Conservation (phyloP, 169 alveolate species). For the Cryptosporidium andersoni region DNA sequence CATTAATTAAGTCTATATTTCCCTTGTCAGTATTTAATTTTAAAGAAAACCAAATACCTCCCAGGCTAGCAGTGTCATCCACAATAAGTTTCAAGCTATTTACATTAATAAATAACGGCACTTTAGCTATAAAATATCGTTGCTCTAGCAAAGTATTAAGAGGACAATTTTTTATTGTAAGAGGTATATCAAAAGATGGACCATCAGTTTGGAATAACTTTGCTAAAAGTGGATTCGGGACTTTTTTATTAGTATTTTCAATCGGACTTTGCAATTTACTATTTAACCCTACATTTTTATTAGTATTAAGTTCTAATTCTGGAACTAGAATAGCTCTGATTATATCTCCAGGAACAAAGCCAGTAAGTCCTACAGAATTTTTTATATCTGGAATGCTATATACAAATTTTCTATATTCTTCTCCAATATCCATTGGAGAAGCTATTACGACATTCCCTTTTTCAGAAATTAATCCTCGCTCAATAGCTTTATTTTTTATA, state of each 20-base stretch:
- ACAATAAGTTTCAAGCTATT: conserved; percentile 4
- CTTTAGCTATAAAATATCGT: conserved; percentile 46
- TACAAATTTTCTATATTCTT: conserved; percentile 31
- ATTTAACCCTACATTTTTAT: background rate
- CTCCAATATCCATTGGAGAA: conserved; percentile 46
- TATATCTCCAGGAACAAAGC: conserved; percentile 29
- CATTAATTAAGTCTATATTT: conserved; percentile 9
- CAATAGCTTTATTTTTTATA: background rate
- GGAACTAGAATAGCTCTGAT: conserved; percentile 13
- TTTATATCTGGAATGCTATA: conserved; percentile 11
- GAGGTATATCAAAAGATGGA: conserved; percentile 24
- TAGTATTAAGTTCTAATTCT: background rate
- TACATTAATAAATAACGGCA: conserved; percentile 8
- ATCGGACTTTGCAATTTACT: background rate
- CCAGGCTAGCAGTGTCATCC: conserved; percentile 45
- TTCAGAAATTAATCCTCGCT: background rate
- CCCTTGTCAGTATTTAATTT: conserved; percentile 38
- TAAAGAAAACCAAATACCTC: conserved; percentile 27
- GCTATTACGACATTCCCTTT: conserved; percentile 6
- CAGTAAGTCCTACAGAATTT: conserved; percentile 1
- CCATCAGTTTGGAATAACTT: background rate
- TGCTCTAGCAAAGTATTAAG: conserved; percentile 46
- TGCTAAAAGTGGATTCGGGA: background rate
- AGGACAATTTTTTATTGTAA: conserved; percentile 45
- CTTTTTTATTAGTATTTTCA: background rate